Evolutionary conservation across 1,284 basidiomycete species (phyloP), one percentile per base, ranked within the genome.

Genomic region (Porogramme epimiltina): DNA sequence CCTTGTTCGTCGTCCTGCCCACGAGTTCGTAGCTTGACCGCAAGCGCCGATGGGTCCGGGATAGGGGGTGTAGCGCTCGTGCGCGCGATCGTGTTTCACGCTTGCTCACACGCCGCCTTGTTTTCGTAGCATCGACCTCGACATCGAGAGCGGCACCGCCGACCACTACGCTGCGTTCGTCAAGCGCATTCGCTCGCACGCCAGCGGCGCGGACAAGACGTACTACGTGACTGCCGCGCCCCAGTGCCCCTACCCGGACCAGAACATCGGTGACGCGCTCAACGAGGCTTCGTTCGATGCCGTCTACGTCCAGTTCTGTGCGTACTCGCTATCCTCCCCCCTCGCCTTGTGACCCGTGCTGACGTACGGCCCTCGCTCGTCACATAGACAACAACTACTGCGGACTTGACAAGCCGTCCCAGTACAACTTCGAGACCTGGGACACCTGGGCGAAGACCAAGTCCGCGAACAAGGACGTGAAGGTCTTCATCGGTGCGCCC

Each of bases 221-320:
- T 82, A 80, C 60, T 83, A 79, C 58, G 68, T 85, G 50, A 82
- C 80, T 10, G 82, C 68, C 3, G 67, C 83, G 10, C 83, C 81
- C 26, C 82, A 85, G 55, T 85, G 83, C 65, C 79, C 79, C 8
- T 84, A 70, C 68, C 84, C 83, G 0, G 83, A 85, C 62, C 76
- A 77, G 5, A 73, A 73, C 51, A 68, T 85, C 18, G 81, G 81
- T 23, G 55, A 70, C 13, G 78, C 78, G 43, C 66, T 85, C 47
- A 78, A 79, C 59, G 68, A 67, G 4, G 80, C 79, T 20, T 69
- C 65, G 4, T 84, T 85, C 52, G 84, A 85, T 60, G 80, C 81
- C 22, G 70, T 85, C 39, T 85, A 78, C 56, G 82, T 85, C 47
- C 83, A 85, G 60, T 77, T 80, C 56, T 78, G 76, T 75, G 60